Evolutionary conservation across 345 rosid species (phyloP).

Genomic region (Linum lewisii): DNA sequence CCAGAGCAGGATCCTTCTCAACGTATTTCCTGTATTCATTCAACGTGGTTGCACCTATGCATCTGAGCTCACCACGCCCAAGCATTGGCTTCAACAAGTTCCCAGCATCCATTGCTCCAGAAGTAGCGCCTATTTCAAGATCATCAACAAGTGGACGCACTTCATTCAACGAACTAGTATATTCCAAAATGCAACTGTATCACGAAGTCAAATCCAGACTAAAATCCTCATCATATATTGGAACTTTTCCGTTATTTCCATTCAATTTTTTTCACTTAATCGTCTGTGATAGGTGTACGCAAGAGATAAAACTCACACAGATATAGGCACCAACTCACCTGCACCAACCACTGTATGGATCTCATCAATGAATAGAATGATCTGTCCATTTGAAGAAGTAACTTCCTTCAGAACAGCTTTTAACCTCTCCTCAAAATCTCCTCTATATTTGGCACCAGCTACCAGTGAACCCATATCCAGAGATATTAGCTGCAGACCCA

Average conservation of each 20-base stretch:
- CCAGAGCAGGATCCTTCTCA: conserved; percentile 89
- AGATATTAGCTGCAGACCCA: conserved; percentile 56
- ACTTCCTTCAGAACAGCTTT: conserved; percentile 94
- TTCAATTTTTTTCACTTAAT: no score
- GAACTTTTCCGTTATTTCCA: neutral
- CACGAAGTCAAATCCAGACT: no score
- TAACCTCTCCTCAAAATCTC: conserved; percentile 79
- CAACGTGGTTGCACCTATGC: conserved; percentile 92
- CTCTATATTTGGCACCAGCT: conserved; percentile 83
- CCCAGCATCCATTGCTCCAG: conserved; percentile 94
- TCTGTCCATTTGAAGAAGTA: conserved; percentile 80
- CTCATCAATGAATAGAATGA: conserved; percentile 80
- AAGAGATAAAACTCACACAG: neutral
- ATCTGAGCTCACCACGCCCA: conserved; percentile 80
- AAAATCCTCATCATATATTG: neutral
- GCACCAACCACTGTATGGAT: conserved; percentile 90
- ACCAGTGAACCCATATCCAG: conserved; percentile 83
- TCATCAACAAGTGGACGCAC: conserved; percentile 1
- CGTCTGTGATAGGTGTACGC: neutral
- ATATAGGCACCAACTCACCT: conserved; percentile 29
- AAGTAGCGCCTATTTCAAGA: conserved; percentile 43
- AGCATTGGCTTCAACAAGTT: conserved; percentile 90
- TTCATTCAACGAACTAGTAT: neutral
- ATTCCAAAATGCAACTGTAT: neutral
- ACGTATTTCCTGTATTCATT: conserved; percentile 81